These are phyloP conservation scores for Datura wrightii DNA, from an alignment of 257 asterid species.

Conservation along the genomic window DNA sequence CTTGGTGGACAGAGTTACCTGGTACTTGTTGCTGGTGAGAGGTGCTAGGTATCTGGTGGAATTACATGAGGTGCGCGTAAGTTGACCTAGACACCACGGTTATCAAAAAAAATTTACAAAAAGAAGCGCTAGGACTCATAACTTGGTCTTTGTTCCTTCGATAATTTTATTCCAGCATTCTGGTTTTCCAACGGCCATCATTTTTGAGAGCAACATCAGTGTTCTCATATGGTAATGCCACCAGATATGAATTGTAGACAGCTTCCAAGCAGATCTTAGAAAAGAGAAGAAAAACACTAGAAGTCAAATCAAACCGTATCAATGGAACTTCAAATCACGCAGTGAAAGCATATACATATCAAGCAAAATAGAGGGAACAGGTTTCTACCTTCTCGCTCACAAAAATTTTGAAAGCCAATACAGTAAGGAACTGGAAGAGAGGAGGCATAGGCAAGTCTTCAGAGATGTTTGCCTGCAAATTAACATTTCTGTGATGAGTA, in stretches of 20 bases:
- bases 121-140: not conserved
- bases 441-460: slow-evolving; percentile 94
- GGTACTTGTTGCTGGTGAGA: too few species aligned
- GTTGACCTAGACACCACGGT: too few species aligned
- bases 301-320: not conserved
- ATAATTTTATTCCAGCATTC: slow-evolving; percentile 10
- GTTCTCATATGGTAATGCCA: not conserved
- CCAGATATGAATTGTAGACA: not conserved
- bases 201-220: not conserved
- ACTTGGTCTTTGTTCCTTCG: not conserved
- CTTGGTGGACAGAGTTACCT: too few species aligned
- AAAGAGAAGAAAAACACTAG: slow-evolving; percentile 25
- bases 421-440: slow-evolving; percentile 89
- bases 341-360: not conserved
- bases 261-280: slow-evolving; percentile 3
- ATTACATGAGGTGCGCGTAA: too few species aligned
- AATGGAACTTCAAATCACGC: slow-evolving; percentile 22
- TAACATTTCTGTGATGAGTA: slow-evolving; percentile 32
- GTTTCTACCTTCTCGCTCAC: slow-evolving; percentile 65
- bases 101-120: too few species aligned
- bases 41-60: too few species aligned
- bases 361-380: not conserved
- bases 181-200: not conserved
- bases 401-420: slow-evolving; percentile 84
- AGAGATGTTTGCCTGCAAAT: slow-evolving; percentile 64